These are phyloP conservation scores for Myxozyma melibiosi DNA, from an alignment of 805 yeast genomes.

Conservation along the genomic window DNA sequence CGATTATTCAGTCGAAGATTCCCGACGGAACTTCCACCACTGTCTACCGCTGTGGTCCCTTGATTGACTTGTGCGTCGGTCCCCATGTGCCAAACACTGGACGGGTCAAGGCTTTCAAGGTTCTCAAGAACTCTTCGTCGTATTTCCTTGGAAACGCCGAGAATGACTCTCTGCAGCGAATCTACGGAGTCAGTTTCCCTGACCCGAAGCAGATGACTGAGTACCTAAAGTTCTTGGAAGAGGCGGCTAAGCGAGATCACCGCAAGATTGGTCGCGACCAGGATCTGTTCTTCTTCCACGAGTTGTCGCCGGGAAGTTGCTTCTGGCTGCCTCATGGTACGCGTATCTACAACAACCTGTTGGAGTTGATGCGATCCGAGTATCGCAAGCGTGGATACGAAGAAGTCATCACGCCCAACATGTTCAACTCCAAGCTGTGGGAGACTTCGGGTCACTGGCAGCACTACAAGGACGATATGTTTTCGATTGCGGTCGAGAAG, in stretches of 20 bases:
- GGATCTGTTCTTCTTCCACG: constrained; percentile 92
- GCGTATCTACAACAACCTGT: constrained; percentile 87
- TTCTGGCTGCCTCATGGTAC: constrained; percentile 99
- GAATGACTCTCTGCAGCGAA: constrained; percentile 94
- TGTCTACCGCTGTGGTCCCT: constrained; percentile 96
- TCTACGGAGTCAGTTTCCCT: constrained; percentile 98
- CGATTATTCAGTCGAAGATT: constrained; percentile 79
- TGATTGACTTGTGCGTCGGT: constrained; percentile 95
- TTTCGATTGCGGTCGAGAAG: constrained; percentile 94
- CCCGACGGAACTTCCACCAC: constrained; percentile 97
- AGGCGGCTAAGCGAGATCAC: constrained; percentile 90
- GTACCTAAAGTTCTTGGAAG: constrained; percentile 90
- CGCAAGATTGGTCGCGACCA: constrained; percentile 96
- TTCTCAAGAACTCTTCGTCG: constrained; percentile 92
- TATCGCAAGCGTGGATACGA: constrained; percentile 94
- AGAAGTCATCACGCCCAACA: constrained; percentile 98
- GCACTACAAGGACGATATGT: constrained; percentile 97
- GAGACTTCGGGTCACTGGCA: constrained; percentile 99
- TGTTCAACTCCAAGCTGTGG: constrained; percentile 97
- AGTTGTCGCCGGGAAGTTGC: constrained; percentile 96
- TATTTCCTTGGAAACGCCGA: constrained; percentile 91
- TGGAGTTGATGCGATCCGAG: constrained; percentile 76
- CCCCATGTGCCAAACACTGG: constrained; percentile 99
- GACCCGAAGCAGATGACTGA: constrained; percentile 95
- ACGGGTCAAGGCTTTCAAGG: constrained; percentile 88